phyloP scores from a whole-genome alignment of 371 early-diverging fungal genomes.

The Apophysomyces elegans region DNA sequence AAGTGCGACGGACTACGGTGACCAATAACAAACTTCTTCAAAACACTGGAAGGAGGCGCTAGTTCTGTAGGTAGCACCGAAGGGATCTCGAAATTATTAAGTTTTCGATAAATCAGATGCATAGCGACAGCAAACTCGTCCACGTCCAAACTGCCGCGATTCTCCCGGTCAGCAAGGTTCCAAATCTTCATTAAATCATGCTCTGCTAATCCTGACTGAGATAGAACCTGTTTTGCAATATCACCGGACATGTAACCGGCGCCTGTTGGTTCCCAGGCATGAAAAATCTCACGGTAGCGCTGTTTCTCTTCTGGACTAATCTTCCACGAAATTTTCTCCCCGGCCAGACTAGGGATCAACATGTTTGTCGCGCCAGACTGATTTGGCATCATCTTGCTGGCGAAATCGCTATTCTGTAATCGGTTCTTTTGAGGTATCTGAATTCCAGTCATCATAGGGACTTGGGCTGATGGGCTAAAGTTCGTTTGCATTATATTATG shows the following conservation, averaged over 20 bases:
- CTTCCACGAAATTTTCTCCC: slow-evolving; percentile 66
- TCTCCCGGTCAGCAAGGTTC: slow-evolving; percentile 51
- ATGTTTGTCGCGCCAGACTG: slow-evolving; percentile 42
- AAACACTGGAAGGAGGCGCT: slow-evolving; percentile 73
- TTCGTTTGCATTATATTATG: slow-evolving; percentile 27
- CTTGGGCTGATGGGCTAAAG: slow-evolving; percentile 15
- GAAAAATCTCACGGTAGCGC: slow-evolving; percentile 83
- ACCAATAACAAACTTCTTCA: slow-evolving; percentile 62
- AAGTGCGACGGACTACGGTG: slow-evolving; percentile 24
- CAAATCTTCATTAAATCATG: slow-evolving; percentile 53
- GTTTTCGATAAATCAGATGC: slow-evolving; percentile 69
- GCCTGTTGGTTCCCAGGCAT: slow-evolving; percentile 81
- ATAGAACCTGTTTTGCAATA: slow-evolving; percentile 81
- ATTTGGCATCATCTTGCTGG: slow-evolving; percentile 58
- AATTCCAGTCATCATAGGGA: slow-evolving; percentile 29
- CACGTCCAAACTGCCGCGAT: slow-evolving; percentile 49
- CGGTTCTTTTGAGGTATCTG: slow-evolving; percentile 31
- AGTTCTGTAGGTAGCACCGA: slow-evolving; percentile 77
- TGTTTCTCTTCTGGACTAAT: slow-evolving; percentile 81
- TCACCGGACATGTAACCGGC: slow-evolving; percentile 82
- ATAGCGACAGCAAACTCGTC: slow-evolving; percentile 61
- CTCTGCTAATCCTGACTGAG: slow-evolving; percentile 44
- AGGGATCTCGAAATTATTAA: slow-evolving; percentile 81
- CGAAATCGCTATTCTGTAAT: slow-evolving; percentile 48
- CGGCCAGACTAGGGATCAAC: slow-evolving; percentile 27